Evolutionary conservation across 768 basidiomycete genomes (phyloP).

Genomic region (Coprinopsis cinerea): DNA sequence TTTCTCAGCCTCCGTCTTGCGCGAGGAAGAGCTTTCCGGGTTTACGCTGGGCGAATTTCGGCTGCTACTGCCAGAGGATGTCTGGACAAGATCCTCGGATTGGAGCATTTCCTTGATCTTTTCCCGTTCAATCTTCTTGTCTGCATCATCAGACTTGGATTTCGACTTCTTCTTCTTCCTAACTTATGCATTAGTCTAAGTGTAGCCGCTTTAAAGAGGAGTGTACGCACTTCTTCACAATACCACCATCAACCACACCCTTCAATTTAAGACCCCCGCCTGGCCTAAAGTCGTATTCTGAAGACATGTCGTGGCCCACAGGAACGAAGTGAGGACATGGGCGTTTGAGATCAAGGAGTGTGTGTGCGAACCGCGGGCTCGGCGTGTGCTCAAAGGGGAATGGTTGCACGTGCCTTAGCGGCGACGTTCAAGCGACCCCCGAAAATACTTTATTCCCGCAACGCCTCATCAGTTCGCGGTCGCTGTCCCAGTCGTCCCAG

Average conservation of each 20-base stretch:
- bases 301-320: too few relatives aligned
- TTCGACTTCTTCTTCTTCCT: constrained; percentile 81
- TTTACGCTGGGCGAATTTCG: constrained; percentile 56
- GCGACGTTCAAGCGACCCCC: not conserved
- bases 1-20: constrained; percentile 82
- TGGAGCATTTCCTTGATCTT: constrained; percentile 45
- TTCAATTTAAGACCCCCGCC: constrained; percentile 90
- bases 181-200: constrained; percentile 11
- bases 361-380: not conserved
- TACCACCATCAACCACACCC: constrained; percentile 73
- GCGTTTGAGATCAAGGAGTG: constrained; percentile 16
- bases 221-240: constrained; percentile 70
- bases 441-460: constrained; percentile 4
- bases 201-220: constrained; percentile 1
- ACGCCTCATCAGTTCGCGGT: constrained; percentile 2
- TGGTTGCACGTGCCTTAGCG: constrained; percentile 20
- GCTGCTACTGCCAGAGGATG: constrained; percentile 50
- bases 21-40: constrained; percentile 35
- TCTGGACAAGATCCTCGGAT: constrained; percentile 38
- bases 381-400: constrained; percentile 7
- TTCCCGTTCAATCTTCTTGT: constrained; percentile 40
- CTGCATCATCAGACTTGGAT: constrained; percentile 43
- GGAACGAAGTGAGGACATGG: too few relatives aligned
- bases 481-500: constrained; percentile 9
- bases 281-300: constrained; percentile 79